Percentiles rank a stretch among this genome's conserved stretches.
Evolutionary conservation across 495 filamentous ascomycete genomes (phyloP).

Genomic region (Trichoderma reesei): DNA sequence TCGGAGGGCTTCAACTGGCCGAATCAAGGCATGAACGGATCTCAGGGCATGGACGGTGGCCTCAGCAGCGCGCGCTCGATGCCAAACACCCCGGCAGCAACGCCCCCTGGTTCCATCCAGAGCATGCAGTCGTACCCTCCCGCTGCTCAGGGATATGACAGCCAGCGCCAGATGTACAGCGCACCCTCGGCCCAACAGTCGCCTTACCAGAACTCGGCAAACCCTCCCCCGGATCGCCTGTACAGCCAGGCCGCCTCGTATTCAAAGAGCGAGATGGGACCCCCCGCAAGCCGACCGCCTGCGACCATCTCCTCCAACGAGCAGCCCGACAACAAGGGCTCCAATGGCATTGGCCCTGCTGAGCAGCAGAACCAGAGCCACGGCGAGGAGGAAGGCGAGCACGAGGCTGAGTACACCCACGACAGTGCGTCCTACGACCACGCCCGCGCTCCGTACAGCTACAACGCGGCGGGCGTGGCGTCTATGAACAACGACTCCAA

Average conservation of each 20-base stretch:
- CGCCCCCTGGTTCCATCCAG: slow-evolving; percentile 70
- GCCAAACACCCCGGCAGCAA: slow-evolving; percentile 85
- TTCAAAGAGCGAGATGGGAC: slow-evolving; percentile 86
- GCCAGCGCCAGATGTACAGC: slow-evolving; percentile 72
- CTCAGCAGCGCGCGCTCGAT: slow-evolving; percentile 77
- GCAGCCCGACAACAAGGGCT: slow-evolving; percentile 55
- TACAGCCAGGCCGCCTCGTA: slow-evolving; percentile 62
- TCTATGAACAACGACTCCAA: slow-evolving; percentile 59
- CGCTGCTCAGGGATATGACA: slow-evolving; percentile 63
- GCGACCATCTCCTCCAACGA: slow-evolving; percentile 43
- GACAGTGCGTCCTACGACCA: slow-evolving; percentile 56
- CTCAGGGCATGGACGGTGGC: slow-evolving; percentile 70
- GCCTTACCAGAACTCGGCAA: slow-evolving; percentile 57
- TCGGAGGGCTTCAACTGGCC: slow-evolving; percentile 70
- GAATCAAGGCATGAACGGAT: slow-evolving; percentile 53
- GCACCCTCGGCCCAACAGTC: slow-evolving; percentile 57
- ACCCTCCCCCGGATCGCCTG: slow-evolving; percentile 57
- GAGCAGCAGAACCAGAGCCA: slow-evolving; percentile 38
- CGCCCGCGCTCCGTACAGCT: slow-evolving; percentile 64
- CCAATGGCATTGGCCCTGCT: slow-evolving; percentile 45
- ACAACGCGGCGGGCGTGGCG: slow-evolving; percentile 59
- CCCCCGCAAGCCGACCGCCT: slow-evolving; percentile 56
- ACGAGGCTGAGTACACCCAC: slow-evolving; percentile 72
- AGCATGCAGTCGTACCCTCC: slow-evolving; percentile 69
- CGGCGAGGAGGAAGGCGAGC: slow-evolving; percentile 65